Percentiles rank a stretch among this genome's conserved stretches.
phyloP scores from a whole-genome alignment of 139 green algal species.

The Closterium sp. region DNA sequence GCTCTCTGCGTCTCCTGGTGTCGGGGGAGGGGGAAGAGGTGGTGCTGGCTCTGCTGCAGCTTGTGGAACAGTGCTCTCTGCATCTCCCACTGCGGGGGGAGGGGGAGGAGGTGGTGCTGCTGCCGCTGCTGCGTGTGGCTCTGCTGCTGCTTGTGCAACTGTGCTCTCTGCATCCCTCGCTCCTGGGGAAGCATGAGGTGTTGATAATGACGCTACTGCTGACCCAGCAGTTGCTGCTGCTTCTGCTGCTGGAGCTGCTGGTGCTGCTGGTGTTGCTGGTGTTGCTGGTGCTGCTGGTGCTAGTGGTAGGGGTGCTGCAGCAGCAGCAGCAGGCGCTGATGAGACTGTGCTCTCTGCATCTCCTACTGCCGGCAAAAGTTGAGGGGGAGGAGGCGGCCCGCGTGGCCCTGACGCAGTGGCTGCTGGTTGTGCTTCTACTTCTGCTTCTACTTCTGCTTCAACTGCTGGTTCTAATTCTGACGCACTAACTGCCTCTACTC shows the following conservation, averaged over 20 bases:
- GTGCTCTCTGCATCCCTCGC: too few species aligned
- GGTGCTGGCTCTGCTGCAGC: background rate
- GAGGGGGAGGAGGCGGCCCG: too few species aligned
- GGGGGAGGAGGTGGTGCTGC: background rate
- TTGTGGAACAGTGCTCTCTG: background rate
- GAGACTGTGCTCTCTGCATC: background rate
- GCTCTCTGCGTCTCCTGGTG: background rate
- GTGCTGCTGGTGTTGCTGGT: too few species aligned
- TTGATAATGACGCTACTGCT: too few species aligned
- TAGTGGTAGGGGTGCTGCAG: too few species aligned
- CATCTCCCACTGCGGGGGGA: background rate
- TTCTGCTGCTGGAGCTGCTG: too few species aligned
- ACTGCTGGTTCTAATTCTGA: background rate
- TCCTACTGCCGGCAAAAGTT: background rate
- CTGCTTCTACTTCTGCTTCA: background rate
- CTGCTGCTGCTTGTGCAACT: background rate
- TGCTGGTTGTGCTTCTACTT: background rate
- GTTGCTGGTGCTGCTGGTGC: too few species aligned
- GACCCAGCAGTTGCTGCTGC: too few species aligned
- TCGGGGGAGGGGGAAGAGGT: background rate
- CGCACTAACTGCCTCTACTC: background rate
- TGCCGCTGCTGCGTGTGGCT: background rate
- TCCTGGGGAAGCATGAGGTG: too few species aligned
- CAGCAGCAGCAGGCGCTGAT: too few species aligned
- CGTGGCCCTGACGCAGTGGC: too few species aligned